phyloP scores from a whole-genome alignment of 2,329 filamentous ascomycete species.

The Gaeumannomyces tritici region DNA sequence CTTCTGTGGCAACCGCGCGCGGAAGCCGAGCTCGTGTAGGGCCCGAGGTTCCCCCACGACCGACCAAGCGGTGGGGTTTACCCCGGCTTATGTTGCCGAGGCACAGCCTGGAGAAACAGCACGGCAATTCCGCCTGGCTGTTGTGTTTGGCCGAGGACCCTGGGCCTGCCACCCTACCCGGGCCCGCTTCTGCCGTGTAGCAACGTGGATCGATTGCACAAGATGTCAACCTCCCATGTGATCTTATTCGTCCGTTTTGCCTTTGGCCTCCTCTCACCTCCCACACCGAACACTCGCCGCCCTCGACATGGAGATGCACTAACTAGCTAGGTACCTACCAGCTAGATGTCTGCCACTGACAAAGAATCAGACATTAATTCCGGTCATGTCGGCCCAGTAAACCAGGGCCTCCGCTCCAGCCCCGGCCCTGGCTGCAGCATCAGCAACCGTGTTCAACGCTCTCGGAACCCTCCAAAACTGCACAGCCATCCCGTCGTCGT shows the following conservation, averaged over 20 bases:
- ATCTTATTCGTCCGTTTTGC: not conserved
- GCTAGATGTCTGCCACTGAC: too few relatives aligned
- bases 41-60: not conserved
- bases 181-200: not conserved
- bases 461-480: constrained; percentile 37
- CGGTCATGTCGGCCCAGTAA: too few relatives aligned
- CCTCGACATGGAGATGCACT: too few relatives aligned
- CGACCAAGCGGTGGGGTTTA: not conserved
- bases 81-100: constrained; percentile 1
- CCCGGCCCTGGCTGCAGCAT: constrained; percentile 22
- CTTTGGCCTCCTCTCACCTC: not conserved
- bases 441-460: constrained; percentile 30
- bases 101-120: not conserved
- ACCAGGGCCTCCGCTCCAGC: not conserved
- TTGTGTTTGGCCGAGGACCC: not conserved
- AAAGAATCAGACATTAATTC: too few relatives aligned
- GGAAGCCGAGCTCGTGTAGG: not conserved
- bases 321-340: too few relatives aligned
- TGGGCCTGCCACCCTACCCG: too few relatives aligned
- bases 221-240: not conserved
- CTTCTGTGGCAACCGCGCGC: not conserved
- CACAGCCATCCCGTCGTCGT: constrained; percentile 21
- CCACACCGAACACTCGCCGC: too few relatives aligned
- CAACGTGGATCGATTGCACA: too few relatives aligned
- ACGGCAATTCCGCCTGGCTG: not conserved